Percentiles rank a stretch among this genome's conserved stretches.
Conservation (phyloP, 2,329 filamentous ascomycete species). For the Ascomycota sp. region DNA sequence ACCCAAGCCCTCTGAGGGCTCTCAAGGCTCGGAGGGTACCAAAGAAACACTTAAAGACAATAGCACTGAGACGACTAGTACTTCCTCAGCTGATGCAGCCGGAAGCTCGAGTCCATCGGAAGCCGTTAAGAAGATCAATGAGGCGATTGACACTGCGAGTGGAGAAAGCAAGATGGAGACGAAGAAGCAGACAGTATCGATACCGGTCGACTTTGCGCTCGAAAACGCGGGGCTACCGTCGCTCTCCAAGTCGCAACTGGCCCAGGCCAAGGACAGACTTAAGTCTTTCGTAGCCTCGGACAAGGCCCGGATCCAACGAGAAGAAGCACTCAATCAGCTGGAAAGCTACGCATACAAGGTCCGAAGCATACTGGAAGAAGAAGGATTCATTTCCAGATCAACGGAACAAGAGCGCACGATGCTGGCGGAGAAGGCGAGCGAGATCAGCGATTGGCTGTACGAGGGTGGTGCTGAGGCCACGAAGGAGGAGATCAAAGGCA, state of each 20-base stretch:
- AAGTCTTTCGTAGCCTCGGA: conserved; percentile 76
- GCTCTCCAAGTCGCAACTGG: conserved; percentile 26
- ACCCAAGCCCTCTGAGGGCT: conserved; percentile 11
- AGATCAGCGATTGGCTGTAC: conserved; percentile 77
- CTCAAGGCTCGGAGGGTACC: conserved; percentile 15
- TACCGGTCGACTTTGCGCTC: conserved; percentile 28
- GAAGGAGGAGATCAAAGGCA: conserved; percentile 53
- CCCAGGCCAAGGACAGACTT: conserved; percentile 46
- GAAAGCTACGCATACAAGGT: conserved; percentile 83
- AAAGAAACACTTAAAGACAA: conserved; percentile 24
- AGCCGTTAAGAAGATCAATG: conserved; percentile 15
- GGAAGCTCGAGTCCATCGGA: too few relatives aligned
- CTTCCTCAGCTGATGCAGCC: too few relatives aligned
- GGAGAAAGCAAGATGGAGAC: conserved; percentile 7
- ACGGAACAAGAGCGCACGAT: conserved; percentile 44
- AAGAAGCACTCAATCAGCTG: conserved; percentile 81
- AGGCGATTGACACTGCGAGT: too few relatives aligned
- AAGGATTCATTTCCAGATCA: conserved; percentile 51
- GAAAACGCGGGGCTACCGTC: conserved; percentile 28
- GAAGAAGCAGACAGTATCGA: conserved; percentile 35
- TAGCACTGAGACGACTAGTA: too few relatives aligned
- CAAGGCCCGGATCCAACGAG: conserved; percentile 50
- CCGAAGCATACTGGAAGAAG: conserved; percentile 61
- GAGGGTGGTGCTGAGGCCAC: conserved; percentile 61
- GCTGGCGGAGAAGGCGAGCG: conserved; percentile 48